Base-by-base conservation (phyloP, 345 rosid genomes). In the Acer yangbiense region DNA sequence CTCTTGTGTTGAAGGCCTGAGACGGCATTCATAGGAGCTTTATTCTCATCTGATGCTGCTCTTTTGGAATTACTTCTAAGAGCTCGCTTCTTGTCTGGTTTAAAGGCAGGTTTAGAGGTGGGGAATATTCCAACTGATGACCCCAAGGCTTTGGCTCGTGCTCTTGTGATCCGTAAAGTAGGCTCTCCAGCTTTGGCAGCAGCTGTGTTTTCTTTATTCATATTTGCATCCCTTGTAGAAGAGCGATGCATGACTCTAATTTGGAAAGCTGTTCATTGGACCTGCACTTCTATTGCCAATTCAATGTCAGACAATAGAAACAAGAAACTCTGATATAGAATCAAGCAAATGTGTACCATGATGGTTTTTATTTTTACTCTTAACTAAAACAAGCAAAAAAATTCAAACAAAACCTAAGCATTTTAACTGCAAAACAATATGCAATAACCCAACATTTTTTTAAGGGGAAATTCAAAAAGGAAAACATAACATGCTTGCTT, bases 141-240 rank as follows among this genome's bases (percentile, higher is more conserved):
- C 74, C 88, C 94, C 85, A 85, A 70, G 14, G 90, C 90, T 72
- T 88, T 91, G 78, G 97, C 90, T 69, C 87, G 87, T 73, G 97
- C 88, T 75, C 99, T 85, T 9, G 99, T 96, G 52, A 91, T 81
- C 61, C 95, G 82, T 55, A 77, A 79, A 48, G 81, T 41, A 70
- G 78, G 77, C 55, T 77, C 88, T 76, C 82, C 86, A 76, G 55
- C 83, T 79, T 83, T 78, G 74, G 84, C 81, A 66, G 83, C 71
- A 54, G 73, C 77, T 75, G 64, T 57, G 57, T 89, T 91, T 79
- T 90, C 94, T 78, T 89, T 89, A 76, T 86, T 88, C 95, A 91
- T 86, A 76, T 78, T 88, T 72, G 85, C 87, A 82, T 80, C 84
- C 85, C 87, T 83, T 55, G 63, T 43, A 50, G 77, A 83, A 81